A percentile compares a stretch with the other conserved stretches of the same genome.
Evolutionary conservation across 2,329 filamentous ascomycete species (phyloP).

Genomic region (Paraphoma chrysanthemicola): DNA sequence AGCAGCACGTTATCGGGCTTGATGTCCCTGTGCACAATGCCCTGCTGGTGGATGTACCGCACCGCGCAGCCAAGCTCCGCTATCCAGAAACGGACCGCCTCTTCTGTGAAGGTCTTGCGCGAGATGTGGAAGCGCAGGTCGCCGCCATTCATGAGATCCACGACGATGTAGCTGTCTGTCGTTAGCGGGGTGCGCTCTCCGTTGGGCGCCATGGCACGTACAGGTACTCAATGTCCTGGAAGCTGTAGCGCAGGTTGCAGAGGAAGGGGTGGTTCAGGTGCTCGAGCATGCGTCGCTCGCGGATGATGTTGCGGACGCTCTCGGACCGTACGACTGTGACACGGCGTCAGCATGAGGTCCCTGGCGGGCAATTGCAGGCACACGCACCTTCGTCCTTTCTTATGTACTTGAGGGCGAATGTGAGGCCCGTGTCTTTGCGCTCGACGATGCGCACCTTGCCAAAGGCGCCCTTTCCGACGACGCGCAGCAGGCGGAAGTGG

Average conservation of each 20-base stretch:
- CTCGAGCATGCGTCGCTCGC: constrained; percentile 96
- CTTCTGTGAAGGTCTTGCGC: constrained; percentile 96
- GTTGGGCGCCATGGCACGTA: constrained; percentile 55
- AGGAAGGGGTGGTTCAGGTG: constrained; percentile 98
- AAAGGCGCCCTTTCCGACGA: constrained; percentile 97
- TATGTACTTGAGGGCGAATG: constrained; percentile 97
- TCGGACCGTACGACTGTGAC: constrained; percentile 89
- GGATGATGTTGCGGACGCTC: constrained; percentile 97
- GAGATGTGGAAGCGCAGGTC: constrained; percentile 98
- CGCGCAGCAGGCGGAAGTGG: constrained; percentile 92
- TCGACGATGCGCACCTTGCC: constrained; percentile 99
- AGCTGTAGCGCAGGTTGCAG: constrained; percentile 97
- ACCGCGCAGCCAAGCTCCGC: constrained; percentile 91
- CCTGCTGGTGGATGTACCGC: constrained; percentile 57
- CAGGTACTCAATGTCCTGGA: constrained; percentile 99
- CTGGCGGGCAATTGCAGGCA: constrained; percentile 6
- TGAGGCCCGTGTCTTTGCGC: constrained; percentile 90
- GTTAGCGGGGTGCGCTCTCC: constrained; percentile 16
- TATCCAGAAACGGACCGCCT: constrained; percentile 96
- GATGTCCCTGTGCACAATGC: constrained; percentile 52
- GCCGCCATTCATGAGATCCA: constrained; percentile 97
- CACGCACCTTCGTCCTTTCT: constrained; percentile 90
- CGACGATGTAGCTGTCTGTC: constrained; percentile 78
- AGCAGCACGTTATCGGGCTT: constrained; percentile 53
- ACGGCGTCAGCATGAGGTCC: constrained; percentile 34